A percentile compares a stretch with the other conserved stretches of the same genome.
phyloP scores from a whole-genome alignment of 179 eudicot species.

The Drosera spatulata region DNA sequence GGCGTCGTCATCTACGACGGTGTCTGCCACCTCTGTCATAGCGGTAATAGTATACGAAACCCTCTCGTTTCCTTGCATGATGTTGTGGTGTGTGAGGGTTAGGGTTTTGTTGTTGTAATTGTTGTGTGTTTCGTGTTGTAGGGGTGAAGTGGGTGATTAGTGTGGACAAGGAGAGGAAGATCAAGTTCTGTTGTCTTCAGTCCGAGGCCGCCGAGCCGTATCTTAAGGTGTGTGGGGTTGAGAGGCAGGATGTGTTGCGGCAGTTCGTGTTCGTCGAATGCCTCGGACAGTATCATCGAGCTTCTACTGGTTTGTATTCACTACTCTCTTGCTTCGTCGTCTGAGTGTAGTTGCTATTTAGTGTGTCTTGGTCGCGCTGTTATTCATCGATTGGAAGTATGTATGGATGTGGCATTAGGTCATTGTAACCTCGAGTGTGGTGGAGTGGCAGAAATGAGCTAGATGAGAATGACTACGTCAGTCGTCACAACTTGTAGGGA shows the following conservation, averaged over 20 bases:
- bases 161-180: slow-evolving; percentile 61
- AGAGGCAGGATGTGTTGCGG: slow-evolving; percentile 70
- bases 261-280: slow-evolving; percentile 91
- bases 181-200: slow-evolving; percentile 92
- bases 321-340: not conserved
- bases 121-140: slow-evolving; percentile 8
- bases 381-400: too few relatives aligned
- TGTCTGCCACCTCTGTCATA: slow-evolving; percentile 85
- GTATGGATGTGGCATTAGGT: too few relatives aligned
- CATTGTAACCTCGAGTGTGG: too few relatives aligned
- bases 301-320: slow-evolving; percentile 57
- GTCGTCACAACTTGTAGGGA: too few relatives aligned
- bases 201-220: slow-evolving; percentile 91
- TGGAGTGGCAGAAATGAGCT: too few relatives aligned
- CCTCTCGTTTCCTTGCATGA: not conserved
- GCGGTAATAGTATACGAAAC: slow-evolving; percentile 26
- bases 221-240: slow-evolving; percentile 54
- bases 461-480: too few relatives aligned
- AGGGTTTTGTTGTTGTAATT: not conserved
- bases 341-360: not conserved
- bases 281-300: slow-evolving; percentile 69
- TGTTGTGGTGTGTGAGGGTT: not conserved
- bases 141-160: slow-evolving; percentile 83
- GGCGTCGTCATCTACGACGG: slow-evolving; percentile 82
- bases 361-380: not conserved